Percentiles rank a stretch among this genome's conserved stretches.
phyloP scores from a whole-genome alignment of 1,284 basidiomycete species.

The Boletus sp. region DNA sequence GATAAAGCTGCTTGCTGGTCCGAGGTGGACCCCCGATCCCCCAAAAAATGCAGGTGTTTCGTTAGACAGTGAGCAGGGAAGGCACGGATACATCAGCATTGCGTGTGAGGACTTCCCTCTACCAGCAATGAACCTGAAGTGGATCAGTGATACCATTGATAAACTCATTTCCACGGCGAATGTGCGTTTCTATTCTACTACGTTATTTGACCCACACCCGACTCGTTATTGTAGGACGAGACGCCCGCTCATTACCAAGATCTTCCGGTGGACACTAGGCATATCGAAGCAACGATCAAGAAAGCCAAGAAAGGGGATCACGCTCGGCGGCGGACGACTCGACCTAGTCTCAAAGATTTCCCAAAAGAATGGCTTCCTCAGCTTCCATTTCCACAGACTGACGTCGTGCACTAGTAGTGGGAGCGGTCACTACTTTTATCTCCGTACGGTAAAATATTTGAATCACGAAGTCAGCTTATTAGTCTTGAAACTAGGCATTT shows the following conservation, averaged over 20 bases:
- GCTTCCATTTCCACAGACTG: constrained; percentile 1
- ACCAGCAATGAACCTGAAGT: constrained; percentile 80
- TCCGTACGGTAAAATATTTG: background rate
- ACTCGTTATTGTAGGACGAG: constrained; percentile 22
- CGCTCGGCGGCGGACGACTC: constrained; percentile 51
- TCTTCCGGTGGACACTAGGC: constrained; percentile 74
- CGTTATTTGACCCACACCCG: background rate
- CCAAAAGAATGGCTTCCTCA: constrained; percentile 75
- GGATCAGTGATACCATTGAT: constrained; percentile 78
- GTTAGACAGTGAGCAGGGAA: constrained; percentile 41
- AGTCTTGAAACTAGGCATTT: too few species aligned
- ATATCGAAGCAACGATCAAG: constrained; percentile 63
- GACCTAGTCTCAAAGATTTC: constrained; percentile 71
- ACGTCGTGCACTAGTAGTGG: constrained; percentile 10
- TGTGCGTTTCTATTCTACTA: constrained; percentile 43
- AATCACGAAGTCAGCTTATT: constrained; percentile 6
- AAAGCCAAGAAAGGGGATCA: constrained; percentile 73
- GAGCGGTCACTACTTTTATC: constrained; percentile 7
- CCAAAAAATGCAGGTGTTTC: constrained; percentile 61
- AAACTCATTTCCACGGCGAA: constrained; percentile 71
- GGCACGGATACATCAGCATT: constrained; percentile 80
- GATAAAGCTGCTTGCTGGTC: constrained; percentile 77
- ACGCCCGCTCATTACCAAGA: constrained; percentile 43
- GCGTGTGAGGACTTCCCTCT: constrained; percentile 79
- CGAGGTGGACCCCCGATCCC: constrained; percentile 73